Evolutionary conservation across 257 asterid genomes (phyloP), one percentile per base, ranked within the genome.

Genomic region (Solanum virginianum): DNA sequence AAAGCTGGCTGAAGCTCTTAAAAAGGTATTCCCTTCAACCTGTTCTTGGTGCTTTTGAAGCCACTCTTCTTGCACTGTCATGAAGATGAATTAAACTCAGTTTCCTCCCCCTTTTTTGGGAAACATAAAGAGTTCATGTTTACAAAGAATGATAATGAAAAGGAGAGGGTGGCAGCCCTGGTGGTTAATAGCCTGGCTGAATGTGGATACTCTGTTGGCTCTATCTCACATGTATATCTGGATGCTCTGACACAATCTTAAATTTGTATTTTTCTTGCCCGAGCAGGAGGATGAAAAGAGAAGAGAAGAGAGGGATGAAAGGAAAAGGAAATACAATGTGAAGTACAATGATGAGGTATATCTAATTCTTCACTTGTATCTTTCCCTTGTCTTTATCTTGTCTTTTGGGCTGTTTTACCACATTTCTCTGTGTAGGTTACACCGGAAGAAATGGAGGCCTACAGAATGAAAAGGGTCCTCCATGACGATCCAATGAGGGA

Each of bases 341-440:
- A 95, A 92, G 91, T 95, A 96, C 94, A 92, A 94, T 22, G 97
- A 94, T n/a, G 98, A 95, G 97, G 99, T 95, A 86, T 24, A 86
- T 81, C 14, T 53, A 13, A 32, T 60, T 59, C 36, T 6, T 82
- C 4, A 7, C 55, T 51, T 66, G 17, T 65, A 20, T 45, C 55
- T 83, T 82, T 69, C 62, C 2, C 7, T 45, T 7, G 36, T 32
- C 39, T 47, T 49, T 62, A 6, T 75, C 12, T 16, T 9, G 10
- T 49, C 49, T 55, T 26, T 60, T 62, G 1, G 24, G 51, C 84
- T 80, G 83, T 74, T 81, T 85, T 81, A 87, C 53, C 32, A 20
- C 72, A 22, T 17, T 82, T 68, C 65, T 63, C 20, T 32, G 29
- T 80, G 62, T 87, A 93, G 97, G 94, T 93, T 39, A 93, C 96